Evolutionary conservation across 495 filamentous ascomycete genomes (phyloP), one percentile per base, ranked within the genome.

Genomic region (Aspergillus bertholletiae): DNA sequence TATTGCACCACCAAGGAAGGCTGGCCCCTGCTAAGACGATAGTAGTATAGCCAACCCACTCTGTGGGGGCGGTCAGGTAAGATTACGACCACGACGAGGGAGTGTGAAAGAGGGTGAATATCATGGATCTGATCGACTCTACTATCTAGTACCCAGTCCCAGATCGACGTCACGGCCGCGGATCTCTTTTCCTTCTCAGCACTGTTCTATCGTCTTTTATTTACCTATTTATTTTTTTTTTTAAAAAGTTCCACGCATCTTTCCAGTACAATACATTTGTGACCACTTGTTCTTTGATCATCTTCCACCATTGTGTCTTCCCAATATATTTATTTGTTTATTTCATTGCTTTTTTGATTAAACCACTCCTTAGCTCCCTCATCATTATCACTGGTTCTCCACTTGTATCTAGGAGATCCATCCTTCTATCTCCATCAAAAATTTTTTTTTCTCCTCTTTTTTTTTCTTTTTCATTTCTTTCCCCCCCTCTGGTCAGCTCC

Each of bases 81-180:
- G 34, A 49, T 49, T 49, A 34, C 46, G 28, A 21, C 53, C 51
- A 54, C 40, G 54, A 56, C 22, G 37, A 39, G 37, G 2, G 30
- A 11, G 3, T 11, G 30, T 12, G 30, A 32, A 11, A 32, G 30
- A 32, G 8, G 27, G 5, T 32, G 30, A 32, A 12, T 32, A 11
- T 12, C 13, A 13, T 37, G 3, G 28, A 9, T 27, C 13, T 0
- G 49, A 51, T 51, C 49, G 49, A 35, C 49, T n/a, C 17, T 15
- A n/a, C 20, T 35, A 3, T 9, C 21, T 35, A 15, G n/a, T 51
- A 21, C n/a, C 0, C 12, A 7, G 7, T 28, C 23, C 22, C 49
- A 30, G 47, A 40, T 21, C n/a, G 21, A n/a, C 20, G 35, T 24
- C 39, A 48, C 32, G 32, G 7, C 27, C 27, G 23, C 35, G 28